These are phyloP conservation scores for Candida mattraensis DNA, from an alignment of 805 yeast genomes.

Conservation along the genomic window DNA sequence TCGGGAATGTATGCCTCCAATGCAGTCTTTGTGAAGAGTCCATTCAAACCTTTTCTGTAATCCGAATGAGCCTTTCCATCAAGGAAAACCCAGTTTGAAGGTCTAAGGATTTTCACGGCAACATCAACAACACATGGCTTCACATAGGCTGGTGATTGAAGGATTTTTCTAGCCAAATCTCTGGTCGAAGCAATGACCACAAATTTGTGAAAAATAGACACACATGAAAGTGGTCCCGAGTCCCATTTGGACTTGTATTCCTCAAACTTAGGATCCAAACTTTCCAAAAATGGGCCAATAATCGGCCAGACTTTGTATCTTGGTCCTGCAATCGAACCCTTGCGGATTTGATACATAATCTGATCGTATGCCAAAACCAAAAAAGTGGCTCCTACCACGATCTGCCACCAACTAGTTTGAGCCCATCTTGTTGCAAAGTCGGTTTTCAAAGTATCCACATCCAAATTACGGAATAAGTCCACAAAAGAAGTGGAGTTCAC, in stretches of 20 bases:
- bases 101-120: slow-evolving; percentile 89
- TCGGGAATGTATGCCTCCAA: slow-evolving; percentile 80
- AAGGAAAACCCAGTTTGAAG: slow-evolving; percentile 95
- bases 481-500: slow-evolving; percentile 8
- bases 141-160: slow-evolving; percentile 82
- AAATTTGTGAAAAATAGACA: slow-evolving; percentile 95
- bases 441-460: slow-evolving; percentile 6
- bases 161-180: slow-evolving; percentile 83
- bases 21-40: slow-evolving; percentile 82
- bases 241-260: slow-evolving; percentile 93
- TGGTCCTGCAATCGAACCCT: slow-evolving; percentile 93
- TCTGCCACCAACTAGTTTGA: slow-evolving; percentile 53
- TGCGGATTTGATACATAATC: slow-evolving; percentile 71
- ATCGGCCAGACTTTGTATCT: slow-evolving; percentile 85
- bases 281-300: slow-evolving; percentile 94
- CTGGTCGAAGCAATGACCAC: slow-evolving; percentile 91
- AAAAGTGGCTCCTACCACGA: slow-evolving; percentile 46
- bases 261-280: slow-evolving; percentile 92
- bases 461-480: slow-evolving; percentile 9
- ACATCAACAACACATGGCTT: slow-evolving; percentile 99
- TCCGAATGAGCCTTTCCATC: slow-evolving; percentile 96
- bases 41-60: slow-evolving; percentile 87
- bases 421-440: slow-evolving; percentile 14
- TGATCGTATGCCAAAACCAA: slow-evolving; percentile 65
- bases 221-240: slow-evolving; percentile 93